Percentiles rank a stretch among this genome's conserved stretches.
Conservation (phyloP, 2,329 filamentous ascomycete species). For the Pestalotiopsis sp. region DNA sequence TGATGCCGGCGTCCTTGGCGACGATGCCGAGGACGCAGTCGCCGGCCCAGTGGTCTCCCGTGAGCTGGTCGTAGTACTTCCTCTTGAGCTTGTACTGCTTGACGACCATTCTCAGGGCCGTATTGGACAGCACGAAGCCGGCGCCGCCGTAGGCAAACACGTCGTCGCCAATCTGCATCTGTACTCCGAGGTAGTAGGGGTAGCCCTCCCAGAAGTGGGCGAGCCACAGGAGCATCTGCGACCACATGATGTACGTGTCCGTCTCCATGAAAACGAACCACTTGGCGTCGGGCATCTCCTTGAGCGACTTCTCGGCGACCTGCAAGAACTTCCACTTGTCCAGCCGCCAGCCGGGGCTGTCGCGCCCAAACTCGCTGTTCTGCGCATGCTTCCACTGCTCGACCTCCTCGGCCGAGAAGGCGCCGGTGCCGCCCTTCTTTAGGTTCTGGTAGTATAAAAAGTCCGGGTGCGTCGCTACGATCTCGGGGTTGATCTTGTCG, state of each 20-base stretch:
- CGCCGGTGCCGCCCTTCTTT: conserved; percentile 42
- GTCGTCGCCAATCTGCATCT: conserved; percentile 52
- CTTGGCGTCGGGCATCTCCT: conserved; percentile 47
- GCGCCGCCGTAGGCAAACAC: conserved; percentile 57
- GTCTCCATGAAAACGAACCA: conserved; percentile 65
- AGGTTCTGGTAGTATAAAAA: conserved; percentile 56
- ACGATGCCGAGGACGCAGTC: conserved; percentile 53
- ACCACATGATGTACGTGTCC: conserved; percentile 60
- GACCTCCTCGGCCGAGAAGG: conserved; percentile 38
- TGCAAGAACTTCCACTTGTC: conserved; percentile 64
- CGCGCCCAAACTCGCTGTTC: conserved; percentile 35
- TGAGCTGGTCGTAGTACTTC: conserved; percentile 46
- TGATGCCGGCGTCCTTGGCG: conserved; percentile 46
- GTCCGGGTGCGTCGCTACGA: conserved; percentile 44
- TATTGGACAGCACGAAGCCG: conserved; percentile 54
- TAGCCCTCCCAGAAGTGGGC: conserved; percentile 48
- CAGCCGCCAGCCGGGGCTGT: conserved; percentile 52
- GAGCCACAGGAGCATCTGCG: conserved; percentile 58
- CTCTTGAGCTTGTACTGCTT: conserved; percentile 44
- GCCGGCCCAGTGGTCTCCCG: conserved; percentile 49
- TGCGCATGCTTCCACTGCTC: conserved; percentile 31
- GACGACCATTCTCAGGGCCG: conserved; percentile 47
- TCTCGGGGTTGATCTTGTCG: conserved; percentile 42
- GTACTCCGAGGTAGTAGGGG: conserved; percentile 56
- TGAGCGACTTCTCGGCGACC: conserved; percentile 51